Conservation (phyloP, 768 basidiomycete species). For the Hypholoma sublateritium region DNA sequence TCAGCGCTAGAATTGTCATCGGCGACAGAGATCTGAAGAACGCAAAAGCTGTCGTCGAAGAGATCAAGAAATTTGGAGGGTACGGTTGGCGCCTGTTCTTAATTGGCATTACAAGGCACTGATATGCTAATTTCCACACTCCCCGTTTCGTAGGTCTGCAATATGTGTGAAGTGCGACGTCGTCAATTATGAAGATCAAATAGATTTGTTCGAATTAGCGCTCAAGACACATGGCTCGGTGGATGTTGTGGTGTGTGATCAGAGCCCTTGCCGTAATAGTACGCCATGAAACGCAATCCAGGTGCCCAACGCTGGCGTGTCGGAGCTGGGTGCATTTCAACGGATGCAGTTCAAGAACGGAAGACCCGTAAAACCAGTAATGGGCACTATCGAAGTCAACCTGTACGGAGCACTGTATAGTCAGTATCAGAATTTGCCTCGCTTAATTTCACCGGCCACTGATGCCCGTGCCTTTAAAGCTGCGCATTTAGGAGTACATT, state of each 20-base stretch:
- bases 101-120: background rate
- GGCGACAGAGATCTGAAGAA: constrained; percentile 47
- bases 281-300: constrained; percentile 7
- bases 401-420: constrained; percentile 48
- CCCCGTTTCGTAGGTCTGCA: constrained; percentile 33
- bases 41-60: constrained; percentile 37
- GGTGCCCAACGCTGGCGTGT: constrained; percentile 52
- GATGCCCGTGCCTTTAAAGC: constrained; percentile 26
- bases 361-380: constrained; percentile 40
- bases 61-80: constrained; percentile 45
- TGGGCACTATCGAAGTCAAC: constrained; percentile 51
- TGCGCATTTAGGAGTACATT: constrained; percentile 49
- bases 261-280: background rate
- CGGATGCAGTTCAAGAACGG: constrained; percentile 33
- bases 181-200: constrained; percentile 51
- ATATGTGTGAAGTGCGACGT: constrained; percentile 48
- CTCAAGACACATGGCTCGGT: constrained; percentile 45
- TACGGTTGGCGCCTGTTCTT: constrained; percentile 21
- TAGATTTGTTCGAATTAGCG: constrained; percentile 50
- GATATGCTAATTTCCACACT: background rate
- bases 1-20: constrained; percentile 53
- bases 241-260: constrained; percentile 48
- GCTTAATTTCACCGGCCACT: background rate
- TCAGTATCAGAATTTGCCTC: constrained; percentile 22
- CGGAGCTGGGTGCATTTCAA: constrained; percentile 33